A percentile compares a stretch with the other conserved stretches of the same genome.
Evolutionary conservation across 108 stramenopile species (phyloP).

Genomic region (Discostella stelligeroides): DNA sequence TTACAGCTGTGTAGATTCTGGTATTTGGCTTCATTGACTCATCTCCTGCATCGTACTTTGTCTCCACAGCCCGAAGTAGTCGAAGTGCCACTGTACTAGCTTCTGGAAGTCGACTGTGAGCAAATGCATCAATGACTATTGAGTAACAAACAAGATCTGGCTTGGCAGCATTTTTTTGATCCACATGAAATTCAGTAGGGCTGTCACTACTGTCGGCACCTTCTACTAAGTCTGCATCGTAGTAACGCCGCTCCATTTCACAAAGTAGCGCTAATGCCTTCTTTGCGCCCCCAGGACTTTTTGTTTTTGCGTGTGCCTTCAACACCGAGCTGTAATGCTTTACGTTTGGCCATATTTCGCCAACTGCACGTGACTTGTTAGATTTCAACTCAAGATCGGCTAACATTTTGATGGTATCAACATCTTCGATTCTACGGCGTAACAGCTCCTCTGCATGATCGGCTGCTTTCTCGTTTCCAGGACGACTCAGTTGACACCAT

Average conservation of each 20-base stretch:
- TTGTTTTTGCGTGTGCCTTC: slow-evolving; percentile 53
- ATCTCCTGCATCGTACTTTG: slow-evolving; percentile 44
- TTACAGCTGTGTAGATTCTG: slow-evolving; percentile 50
- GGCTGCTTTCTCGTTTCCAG: slow-evolving; percentile 46
- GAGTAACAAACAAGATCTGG: slow-evolving; percentile 42
- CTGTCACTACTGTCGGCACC: slow-evolving; percentile 3
- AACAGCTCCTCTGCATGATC: slow-evolving; percentile 45
- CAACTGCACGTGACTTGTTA: neutral
- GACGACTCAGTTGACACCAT: slow-evolving; percentile 36
- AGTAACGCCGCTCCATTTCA: slow-evolving; percentile 45
- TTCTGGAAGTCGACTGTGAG: slow-evolving; percentile 42
- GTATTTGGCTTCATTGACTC: slow-evolving; percentile 51
- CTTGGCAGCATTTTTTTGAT: slow-evolving; percentile 33
- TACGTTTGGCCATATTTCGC: slow-evolving; percentile 43
- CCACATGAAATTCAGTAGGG: slow-evolving; percentile 22
- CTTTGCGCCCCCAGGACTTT: slow-evolving; percentile 47
- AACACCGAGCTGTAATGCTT: slow-evolving; percentile 52
- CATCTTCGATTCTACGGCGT: slow-evolving; percentile 38
- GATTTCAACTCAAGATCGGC: neutral
- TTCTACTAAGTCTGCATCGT: slow-evolving; percentile 23
- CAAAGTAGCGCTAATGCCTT: slow-evolving; percentile 47
- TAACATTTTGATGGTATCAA: slow-evolving; percentile 18
- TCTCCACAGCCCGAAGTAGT: slow-evolving; percentile 31
- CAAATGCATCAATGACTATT: slow-evolving; percentile 45
- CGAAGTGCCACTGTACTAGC: slow-evolving; percentile 30